These are phyloP conservation scores for Candida vartiovaarae DNA, from an alignment of 805 yeast species.

Conservation along the genomic window DNA sequence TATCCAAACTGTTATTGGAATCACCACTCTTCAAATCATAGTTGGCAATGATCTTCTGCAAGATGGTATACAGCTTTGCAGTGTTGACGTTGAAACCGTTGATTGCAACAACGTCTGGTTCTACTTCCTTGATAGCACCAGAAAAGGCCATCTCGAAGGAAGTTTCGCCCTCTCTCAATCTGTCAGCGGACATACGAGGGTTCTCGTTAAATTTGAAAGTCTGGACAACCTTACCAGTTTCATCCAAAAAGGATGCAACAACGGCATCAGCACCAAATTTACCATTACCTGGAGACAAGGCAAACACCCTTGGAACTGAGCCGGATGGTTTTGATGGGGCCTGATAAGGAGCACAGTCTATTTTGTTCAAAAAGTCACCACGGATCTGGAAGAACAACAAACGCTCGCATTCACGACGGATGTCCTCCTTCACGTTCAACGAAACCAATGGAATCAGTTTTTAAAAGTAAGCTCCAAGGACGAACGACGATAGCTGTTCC, in stretches of 20 bases:
- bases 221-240: conserved; percentile 72
- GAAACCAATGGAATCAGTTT: conserved; percentile 59
- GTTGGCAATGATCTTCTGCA: conserved; percentile 46
- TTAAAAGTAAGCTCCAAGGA: conserved; percentile 63
- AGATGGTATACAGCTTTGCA: conserved; percentile 49
- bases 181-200: conserved; percentile 45
- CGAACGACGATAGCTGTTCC: conserved; percentile 72
- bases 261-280: conserved; percentile 76
- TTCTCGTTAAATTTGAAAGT: conserved; percentile 71
- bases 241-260: conserved; percentile 71
- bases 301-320: conserved; percentile 76
- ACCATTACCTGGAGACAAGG: conserved; percentile 84
- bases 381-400: conserved; percentile 65
- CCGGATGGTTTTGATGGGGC: conserved; percentile 75
- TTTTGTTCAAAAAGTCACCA: conserved; percentile 54
- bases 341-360: conserved; percentile 91
- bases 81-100: conserved; percentile 81
- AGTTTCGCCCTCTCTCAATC: conserved; percentile 34
- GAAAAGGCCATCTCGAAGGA: conserved; percentile 63
- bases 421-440: conserved; percentile 73
- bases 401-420: conserved; percentile 70
- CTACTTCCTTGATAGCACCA: conserved; percentile 50
- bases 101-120: conserved; percentile 86
- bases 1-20: conserved; percentile 42
- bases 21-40: conserved; percentile 38